Percentiles rank a stretch among this genome's conserved stretches.
phyloP scores from a whole-genome alignment of 352 stramenopile species.

The Globisporangium emineosum region DNA sequence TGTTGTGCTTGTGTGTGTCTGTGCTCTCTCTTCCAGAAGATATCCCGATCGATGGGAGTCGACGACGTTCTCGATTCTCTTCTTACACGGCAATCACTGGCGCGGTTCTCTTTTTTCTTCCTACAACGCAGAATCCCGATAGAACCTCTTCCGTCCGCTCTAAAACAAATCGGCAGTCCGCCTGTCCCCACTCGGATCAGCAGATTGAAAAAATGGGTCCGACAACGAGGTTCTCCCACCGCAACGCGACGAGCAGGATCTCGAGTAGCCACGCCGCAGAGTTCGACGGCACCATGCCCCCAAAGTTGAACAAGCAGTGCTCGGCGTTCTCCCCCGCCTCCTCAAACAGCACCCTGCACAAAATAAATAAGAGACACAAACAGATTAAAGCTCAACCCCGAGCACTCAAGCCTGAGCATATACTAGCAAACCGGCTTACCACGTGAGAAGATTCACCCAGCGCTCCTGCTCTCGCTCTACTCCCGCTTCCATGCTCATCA shows the following conservation, averaged over 20 bases:
- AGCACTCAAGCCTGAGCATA: no score
- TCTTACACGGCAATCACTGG: background rate
- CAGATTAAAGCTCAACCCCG: background rate
- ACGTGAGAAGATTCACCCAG: conserved; percentile 58
- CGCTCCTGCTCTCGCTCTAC: conserved; percentile 7
- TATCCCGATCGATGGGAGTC: background rate
- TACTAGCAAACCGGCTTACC: conserved; percentile 21
- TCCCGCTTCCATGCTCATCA: background rate
- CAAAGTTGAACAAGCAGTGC: conserved; percentile 43
- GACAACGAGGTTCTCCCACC: conserved; percentile 53
- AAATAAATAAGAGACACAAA: background rate
- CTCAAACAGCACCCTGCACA: conserved; percentile 44
- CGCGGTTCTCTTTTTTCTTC: background rate
- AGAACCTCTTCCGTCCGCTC: background rate
- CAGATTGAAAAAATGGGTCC: conserved; percentile 32
- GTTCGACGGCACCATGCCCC: conserved; percentile 41
- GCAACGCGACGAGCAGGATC: conserved; percentile 49
- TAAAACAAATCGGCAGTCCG: background rate
- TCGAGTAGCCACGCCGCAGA: conserved; percentile 58
- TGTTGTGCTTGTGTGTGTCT: background rate
- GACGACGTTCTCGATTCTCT: background rate
- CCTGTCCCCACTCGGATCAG: background rate
- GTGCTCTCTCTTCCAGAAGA: background rate
- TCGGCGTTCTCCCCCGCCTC: conserved; percentile 26
- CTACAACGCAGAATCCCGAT: background rate